These are phyloP conservation scores for Penicillium cinerascens DNA, from an alignment of 495 filamentous ascomycete species.

Conservation along the genomic window DNA sequence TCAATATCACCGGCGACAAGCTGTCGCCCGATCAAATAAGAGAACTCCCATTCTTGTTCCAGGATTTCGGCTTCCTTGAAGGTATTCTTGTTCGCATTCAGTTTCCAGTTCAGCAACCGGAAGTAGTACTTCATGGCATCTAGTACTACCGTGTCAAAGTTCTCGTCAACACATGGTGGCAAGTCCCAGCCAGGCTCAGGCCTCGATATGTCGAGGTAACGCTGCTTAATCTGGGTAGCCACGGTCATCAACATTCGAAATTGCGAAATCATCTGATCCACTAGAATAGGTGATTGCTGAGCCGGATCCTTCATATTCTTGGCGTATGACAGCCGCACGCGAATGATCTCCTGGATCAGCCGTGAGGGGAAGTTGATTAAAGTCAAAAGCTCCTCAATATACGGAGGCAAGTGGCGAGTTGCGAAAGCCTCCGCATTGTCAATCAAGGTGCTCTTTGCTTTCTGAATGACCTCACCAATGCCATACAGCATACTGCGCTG, in stretches of 20 bases:
- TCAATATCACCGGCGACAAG: slow-evolving; percentile 91
- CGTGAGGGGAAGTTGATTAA: slow-evolving; percentile 96
- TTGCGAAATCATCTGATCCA: slow-evolving; percentile 94
- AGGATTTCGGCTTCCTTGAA: slow-evolving; percentile 98
- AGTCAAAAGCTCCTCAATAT: slow-evolving; percentile 93
- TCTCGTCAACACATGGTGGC: slow-evolving; percentile 93
- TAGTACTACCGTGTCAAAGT: slow-evolving; percentile 91
- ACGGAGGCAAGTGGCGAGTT: slow-evolving; percentile 88
- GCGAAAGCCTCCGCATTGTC: slow-evolving; percentile 80
- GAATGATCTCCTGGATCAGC: slow-evolving; percentile 94
- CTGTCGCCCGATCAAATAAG: slow-evolving; percentile 83
- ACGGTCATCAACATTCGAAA: slow-evolving; percentile 91
- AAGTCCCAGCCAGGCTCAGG: slow-evolving; percentile 93
- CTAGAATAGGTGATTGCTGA: slow-evolving; percentile 82
- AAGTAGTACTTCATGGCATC: slow-evolving; percentile 98
- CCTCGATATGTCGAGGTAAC: slow-evolving; percentile 77
- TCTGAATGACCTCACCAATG: slow-evolving; percentile 78
- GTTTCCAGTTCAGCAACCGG: slow-evolving; percentile 93
- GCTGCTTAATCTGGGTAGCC: slow-evolving; percentile 86
- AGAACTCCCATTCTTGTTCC: slow-evolving; percentile 96
- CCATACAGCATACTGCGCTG: slow-evolving; percentile 76
- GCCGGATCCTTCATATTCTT: slow-evolving; percentile 90
- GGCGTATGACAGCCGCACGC: slow-evolving; percentile 85
- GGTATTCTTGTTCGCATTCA: slow-evolving; percentile 96
- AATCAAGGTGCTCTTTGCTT: slow-evolving; percentile 90